These are phyloP conservation scores for Fusarium sp. DNA, from an alignment of 2,329 filamentous ascomycete genomes.

Conservation along the genomic window DNA sequence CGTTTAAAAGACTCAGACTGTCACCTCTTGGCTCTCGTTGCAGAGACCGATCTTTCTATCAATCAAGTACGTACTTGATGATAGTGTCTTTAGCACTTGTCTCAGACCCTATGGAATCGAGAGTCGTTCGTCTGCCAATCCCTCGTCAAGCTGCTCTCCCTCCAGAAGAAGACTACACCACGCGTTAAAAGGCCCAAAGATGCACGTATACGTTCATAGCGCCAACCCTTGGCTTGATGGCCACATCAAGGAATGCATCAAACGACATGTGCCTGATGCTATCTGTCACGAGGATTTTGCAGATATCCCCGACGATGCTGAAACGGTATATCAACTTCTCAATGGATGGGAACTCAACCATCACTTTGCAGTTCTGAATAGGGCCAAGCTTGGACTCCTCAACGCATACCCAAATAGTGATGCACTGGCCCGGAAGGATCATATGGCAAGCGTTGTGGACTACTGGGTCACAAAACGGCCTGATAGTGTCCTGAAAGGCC, in stretches of 20 bases:
- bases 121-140: neutral
- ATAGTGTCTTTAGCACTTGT: neutral
- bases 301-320: constrained; percentile 46
- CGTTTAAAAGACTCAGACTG: constrained; percentile 11
- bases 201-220: constrained; percentile 43
- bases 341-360: constrained; percentile 54
- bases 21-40: neutral
- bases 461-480: constrained; percentile 56
- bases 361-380: constrained; percentile 53
- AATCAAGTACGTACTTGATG: constrained; percentile 13
- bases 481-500: constrained; percentile 49
- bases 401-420: constrained; percentile 58
- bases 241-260: constrained; percentile 51
- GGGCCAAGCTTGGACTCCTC: constrained; percentile 49
- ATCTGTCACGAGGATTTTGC: constrained; percentile 49
- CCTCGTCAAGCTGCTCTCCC: constrained; percentile 37
- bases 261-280: constrained; percentile 47
- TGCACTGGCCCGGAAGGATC: constrained; percentile 55
- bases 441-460: constrained; percentile 53
- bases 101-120: constrained; percentile 24
- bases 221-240: constrained; percentile 52
- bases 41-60: neutral
- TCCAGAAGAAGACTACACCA: constrained; percentile 32
- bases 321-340: constrained; percentile 51
- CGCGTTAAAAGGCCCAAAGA: constrained; percentile 9